A percentile compares a stretch with the other conserved stretches of the same genome.
These are phyloP conservation scores for Eremochloa ophiuroides DNA, from an alignment of 176 grass and related monocot genomes.

Conservation along the genomic window DNA sequence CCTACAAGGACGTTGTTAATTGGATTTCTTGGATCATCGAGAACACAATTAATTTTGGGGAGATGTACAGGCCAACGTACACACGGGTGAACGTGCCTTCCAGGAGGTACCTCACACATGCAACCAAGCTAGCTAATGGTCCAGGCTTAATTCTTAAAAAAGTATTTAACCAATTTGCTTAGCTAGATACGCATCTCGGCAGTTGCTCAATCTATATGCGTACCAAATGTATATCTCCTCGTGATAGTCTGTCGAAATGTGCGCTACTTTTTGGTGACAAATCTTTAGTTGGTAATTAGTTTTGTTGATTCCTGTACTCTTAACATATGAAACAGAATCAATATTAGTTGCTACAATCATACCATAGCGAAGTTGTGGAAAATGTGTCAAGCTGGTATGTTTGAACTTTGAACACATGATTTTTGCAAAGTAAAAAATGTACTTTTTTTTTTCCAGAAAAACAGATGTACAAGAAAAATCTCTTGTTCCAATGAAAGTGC, in stretches of 20 bases:
- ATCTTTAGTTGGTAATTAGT: slow-evolving; percentile 37
- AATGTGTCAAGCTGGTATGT: neutral
- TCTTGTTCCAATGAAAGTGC: neutral
- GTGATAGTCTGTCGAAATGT: slow-evolving; percentile 38
- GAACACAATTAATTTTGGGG: slow-evolving; percentile 12
- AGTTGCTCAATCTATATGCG: slow-evolving; percentile 29
- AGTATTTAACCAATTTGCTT: slow-evolving; percentile 28
- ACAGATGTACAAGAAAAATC: neutral
- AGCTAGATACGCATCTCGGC: slow-evolving; percentile 51
- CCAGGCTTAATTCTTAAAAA: slow-evolving; percentile 16
- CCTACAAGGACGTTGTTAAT: slow-evolving; percentile 12
- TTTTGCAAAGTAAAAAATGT: neutral
- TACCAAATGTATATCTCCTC: slow-evolving; percentile 25
- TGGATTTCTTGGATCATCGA: slow-evolving; percentile 19
- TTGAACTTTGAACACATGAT: no score
- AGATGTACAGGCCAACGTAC: slow-evolving; percentile 5
- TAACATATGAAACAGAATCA: slow-evolving; percentile 10
- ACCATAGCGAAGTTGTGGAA: neutral
- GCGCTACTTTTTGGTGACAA: slow-evolving; percentile 41
- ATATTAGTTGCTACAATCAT: slow-evolving; percentile 18
- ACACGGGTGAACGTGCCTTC: slow-evolving; percentile 16
- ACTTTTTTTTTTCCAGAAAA: no score
- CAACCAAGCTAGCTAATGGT: slow-evolving; percentile 7
- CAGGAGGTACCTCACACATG: slow-evolving; percentile 19
- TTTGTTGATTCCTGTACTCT: slow-evolving; percentile 48